phyloP scores from a whole-genome alignment of 2,329 filamentous ascomycete species.

The Stagonosporopsis cucurbitacearum region DNA sequence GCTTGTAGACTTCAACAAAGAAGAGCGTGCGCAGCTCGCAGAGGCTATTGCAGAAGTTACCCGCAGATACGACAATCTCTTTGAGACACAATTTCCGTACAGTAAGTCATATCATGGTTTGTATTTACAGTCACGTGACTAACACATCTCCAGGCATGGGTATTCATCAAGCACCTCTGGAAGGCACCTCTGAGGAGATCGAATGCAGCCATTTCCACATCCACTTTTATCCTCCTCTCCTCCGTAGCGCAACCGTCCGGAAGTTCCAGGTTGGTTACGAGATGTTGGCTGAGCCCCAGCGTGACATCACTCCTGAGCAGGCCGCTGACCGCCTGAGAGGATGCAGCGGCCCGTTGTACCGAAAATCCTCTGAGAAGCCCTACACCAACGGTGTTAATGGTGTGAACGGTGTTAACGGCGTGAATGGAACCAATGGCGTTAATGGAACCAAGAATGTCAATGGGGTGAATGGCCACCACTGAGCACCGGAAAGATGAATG shows the following conservation, averaged over 20 bases:
- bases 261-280: conserved; percentile 98
- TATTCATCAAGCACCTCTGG: conserved; percentile 91
- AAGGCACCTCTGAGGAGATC: conserved; percentile 80
- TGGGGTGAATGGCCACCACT: conserved; percentile 25
- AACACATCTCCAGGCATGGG: conserved; percentile 70
- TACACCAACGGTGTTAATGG: conserved; percentile 22
- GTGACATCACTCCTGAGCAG: conserved; percentile 97
- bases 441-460: conserved; percentile 26
- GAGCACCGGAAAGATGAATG: background rate
- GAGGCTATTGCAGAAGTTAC: conserved; percentile 88
- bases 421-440: conserved; percentile 10
- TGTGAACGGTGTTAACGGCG: conserved; percentile 24
- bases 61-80: conserved; percentile 92
- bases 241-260: conserved; percentile 89
- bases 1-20: conserved; percentile 77
- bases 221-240: conserved; percentile 94
- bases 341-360: conserved; percentile 83
- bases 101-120: conserved; percentile 60
- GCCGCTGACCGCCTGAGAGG: conserved; percentile 78
- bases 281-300: conserved; percentile 95
- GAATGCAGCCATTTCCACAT: conserved; percentile 92
- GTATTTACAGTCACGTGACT: conserved; percentile 5
- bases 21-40: conserved; percentile 76
- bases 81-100: conserved; percentile 96
- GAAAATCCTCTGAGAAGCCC: conserved; percentile 59